Base-by-base conservation (phyloP, 345 rosid species). In the Eucalyptus curtisii region DNA sequence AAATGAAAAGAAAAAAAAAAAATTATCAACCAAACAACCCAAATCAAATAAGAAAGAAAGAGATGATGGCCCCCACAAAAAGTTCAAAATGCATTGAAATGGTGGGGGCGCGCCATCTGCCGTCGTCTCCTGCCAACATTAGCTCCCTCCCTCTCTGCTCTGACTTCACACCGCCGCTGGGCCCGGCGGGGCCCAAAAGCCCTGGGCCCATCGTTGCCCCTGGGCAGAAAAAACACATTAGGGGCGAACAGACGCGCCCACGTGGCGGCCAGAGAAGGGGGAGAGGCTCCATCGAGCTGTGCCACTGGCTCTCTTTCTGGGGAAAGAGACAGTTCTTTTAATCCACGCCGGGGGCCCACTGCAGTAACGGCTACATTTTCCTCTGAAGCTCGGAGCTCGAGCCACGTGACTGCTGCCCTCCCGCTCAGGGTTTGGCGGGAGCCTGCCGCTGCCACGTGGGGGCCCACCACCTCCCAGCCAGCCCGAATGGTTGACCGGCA, bases 281-380 rank as follows among this genome's bases (percentile, higher is more conserved):
- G 76, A 19, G 31, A 6, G 68, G 68, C 16, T 33, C 79, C 79
- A 49, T 87, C 88, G 11, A 31, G 13, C 64, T 13, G 22, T 7
- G 79, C 79, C 79, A 31, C 13, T 19, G 44, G 81, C 25, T 8
- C 15, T 44, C 49, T n/a, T 7, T n/a, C 33, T 30, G 11, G 33
- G 37, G 85, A 91, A 90, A 86, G 88, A 42, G 85, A 89, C 89
- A 17, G 59, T 49, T 79, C 19, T 86, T 91, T 81, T 33, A 52
- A 49, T 80, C 31, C 31, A 90, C 90, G 87, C 88, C 89, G 48
- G 79, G 66, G 52, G 17, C 45, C 91, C 91, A 87, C 92, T 40
- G 25, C 89, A 68, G 64, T 87, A 91, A 95, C 95, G 96, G 94
- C 94, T 91, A 93, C 71, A 90, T 79, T 90, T 86, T 66, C 85